Conservation (phyloP, 2,329 filamentous ascomycete genomes). For the Sporothrix pseudoabietina region DNA sequence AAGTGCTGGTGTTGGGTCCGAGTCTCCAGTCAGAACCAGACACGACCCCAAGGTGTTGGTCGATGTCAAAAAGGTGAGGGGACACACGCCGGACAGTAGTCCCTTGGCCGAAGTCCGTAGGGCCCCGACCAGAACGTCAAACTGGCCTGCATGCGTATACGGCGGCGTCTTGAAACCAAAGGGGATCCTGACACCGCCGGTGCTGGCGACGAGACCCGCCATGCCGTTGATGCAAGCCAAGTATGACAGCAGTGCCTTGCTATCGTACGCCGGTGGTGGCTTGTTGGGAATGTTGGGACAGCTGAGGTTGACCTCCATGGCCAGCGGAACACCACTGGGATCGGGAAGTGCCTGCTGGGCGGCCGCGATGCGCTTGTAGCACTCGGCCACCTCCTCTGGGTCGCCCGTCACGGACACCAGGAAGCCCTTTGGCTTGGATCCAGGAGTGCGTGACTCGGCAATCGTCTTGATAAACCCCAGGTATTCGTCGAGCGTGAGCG, state of each 20-base stretch:
- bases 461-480: slow-evolving; percentile 58
- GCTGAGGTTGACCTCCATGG: slow-evolving; percentile 76
- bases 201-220: neutral
- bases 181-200: slow-evolving; percentile 40
- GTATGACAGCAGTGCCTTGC: slow-evolving; percentile 55
- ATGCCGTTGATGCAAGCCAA: slow-evolving; percentile 48
- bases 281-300: slow-evolving; percentile 73
- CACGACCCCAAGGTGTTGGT: slow-evolving; percentile 73
- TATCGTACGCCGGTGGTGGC: slow-evolving; percentile 71
- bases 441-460: slow-evolving; percentile 35
- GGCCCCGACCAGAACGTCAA: slow-evolving; percentile 56
- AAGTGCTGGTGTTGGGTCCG: slow-evolving; percentile 50
- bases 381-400: slow-evolving; percentile 57
- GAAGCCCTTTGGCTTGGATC: slow-evolving; percentile 56
- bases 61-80: slow-evolving; percentile 69
- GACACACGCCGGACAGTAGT: slow-evolving; percentile 40
- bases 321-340: slow-evolving; percentile 50
- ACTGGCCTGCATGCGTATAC: slow-evolving; percentile 71
- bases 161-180: slow-evolving; percentile 74
- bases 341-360: slow-evolving; percentile 43
- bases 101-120: slow-evolving; percentile 44
- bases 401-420: slow-evolving; percentile 72
- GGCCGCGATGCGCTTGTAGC: slow-evolving; percentile 54
- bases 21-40: slow-evolving; percentile 53
- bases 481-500: slow-evolving; percentile 61